Percentiles rank a stretch among this genome's conserved stretches.
Evolutionary conservation across 768 basidiomycete genomes (phyloP).

Genomic region (Tylopilus balloui): DNA sequence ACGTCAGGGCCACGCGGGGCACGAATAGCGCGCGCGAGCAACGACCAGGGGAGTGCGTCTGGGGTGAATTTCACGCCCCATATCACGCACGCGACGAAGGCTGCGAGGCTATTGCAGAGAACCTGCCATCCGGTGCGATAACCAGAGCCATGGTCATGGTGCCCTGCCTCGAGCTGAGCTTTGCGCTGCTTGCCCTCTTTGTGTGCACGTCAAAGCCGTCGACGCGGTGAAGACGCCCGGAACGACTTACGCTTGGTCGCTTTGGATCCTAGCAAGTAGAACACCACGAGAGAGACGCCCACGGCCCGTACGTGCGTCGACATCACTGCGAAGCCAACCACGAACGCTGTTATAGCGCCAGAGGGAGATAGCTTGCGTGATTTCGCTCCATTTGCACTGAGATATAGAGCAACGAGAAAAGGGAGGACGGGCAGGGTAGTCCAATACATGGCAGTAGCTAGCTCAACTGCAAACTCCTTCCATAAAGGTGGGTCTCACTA

Average conservation of each 20-base stretch:
- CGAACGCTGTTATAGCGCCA: conserved; percentile 73
- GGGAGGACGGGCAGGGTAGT: conserved; percentile 38
- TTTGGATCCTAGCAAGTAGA: conserved; percentile 75
- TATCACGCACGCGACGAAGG: conserved; percentile 49
- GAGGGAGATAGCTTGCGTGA: conserved; percentile 72
- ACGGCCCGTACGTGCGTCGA: conserved; percentile 62
- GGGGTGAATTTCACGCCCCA: conserved; percentile 65
- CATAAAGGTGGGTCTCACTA: no score
- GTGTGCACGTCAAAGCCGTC: neutral
- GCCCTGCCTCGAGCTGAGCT: conserved; percentile 70
- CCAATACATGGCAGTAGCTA: conserved; percentile 13
- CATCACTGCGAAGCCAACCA: conserved; percentile 72
- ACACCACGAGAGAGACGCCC: conserved; percentile 62
- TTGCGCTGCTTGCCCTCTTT: conserved; percentile 74
- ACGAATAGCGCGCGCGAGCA: conserved; percentile 11
- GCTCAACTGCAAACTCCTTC: no score
- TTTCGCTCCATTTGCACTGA: conserved; percentile 65
- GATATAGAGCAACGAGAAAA: conserved; percentile 44
- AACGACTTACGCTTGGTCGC: conserved; percentile 71
- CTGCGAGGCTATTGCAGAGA: conserved; percentile 71
- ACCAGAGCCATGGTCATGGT: conserved; percentile 67
- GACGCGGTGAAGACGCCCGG: neutral
- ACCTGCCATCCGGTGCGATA: conserved; percentile 80
- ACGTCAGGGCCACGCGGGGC: conserved; percentile 11
- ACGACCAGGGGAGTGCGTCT: conserved; percentile 37